Base-by-base conservation (phyloP, 164 flowering plant species). In the Houttuynia cordata region DNA sequence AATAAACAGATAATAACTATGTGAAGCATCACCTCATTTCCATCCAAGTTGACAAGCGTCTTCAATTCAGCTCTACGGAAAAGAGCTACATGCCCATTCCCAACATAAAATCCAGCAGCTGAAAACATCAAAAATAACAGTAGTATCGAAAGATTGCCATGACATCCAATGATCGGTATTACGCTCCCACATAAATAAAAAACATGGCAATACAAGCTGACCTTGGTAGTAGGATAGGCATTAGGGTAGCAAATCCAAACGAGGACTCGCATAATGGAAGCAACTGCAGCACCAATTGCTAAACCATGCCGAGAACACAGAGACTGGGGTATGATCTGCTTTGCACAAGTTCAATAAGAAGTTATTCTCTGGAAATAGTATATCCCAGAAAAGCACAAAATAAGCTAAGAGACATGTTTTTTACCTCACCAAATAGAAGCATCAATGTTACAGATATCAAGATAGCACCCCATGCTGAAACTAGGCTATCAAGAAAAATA, bases 211-310 rank as follows among this genome's bases (percentile, higher is more conserved):
- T 19, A 41, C 18, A 62, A 20, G 21, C 37, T 65, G 50, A 94
- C 99, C 99, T 94, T 94, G 87, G 97, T 91, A 67, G 91, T 91
- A 24, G 99, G 99, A 74, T 70, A 94, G 21, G 99, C 96, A 66
- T 91, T 78, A 61, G 99, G 99, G 78, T 66, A 94, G 73, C 99
- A 94, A 57, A 94, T 66, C 87, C 89, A 91, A 65, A 94, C 99
- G 74, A 94, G 97, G 57, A 91, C 72, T n/a, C 86, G 96, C 21
- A 94, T 97, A 62, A 83, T 12, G 19, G 99, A 97, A 59, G 96
- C 86, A 64, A 85, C 84, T 30, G 88, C 64, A 39, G 99, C 91
- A 47, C 99, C 97, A 62, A 94, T 82, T 39, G 93, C 91, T 70
- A 94, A 73, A 63, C 99, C 99, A 83, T 94, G 56, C 56, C 96